These are phyloP conservation scores for Urtica urens DNA, from an alignment of 306 rosid genomes.

Conservation along the genomic window DNA sequence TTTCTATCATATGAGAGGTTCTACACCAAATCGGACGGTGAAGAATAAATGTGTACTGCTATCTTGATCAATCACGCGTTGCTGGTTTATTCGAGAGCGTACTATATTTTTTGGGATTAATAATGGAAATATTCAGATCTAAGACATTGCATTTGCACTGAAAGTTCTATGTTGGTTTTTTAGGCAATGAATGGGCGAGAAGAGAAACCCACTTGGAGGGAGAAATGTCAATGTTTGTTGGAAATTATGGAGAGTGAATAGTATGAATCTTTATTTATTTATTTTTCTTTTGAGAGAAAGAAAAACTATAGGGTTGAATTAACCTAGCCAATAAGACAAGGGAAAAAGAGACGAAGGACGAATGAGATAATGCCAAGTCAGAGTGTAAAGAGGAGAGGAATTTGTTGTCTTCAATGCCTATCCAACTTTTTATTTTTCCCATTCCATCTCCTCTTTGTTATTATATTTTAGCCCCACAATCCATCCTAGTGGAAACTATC, in stretches of 20 bases:
- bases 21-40: constrained; percentile 1
- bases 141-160: constrained; percentile 1
- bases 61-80: background rate
- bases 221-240: constrained; percentile 43
- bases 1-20: background rate
- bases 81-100: background rate
- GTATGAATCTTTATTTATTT: background rate
- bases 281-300: constrained; percentile 10
- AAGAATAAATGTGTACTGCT: background rate
- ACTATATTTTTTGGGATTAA: background rate
- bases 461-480: constrained; percentile 54
- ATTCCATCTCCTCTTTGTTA: constrained; percentile 15
- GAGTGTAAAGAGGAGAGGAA: constrained; percentile 20
- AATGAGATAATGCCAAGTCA: constrained; percentile 41
- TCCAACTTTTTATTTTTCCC: constrained; percentile 29
- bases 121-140: background rate
- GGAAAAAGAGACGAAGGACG: constrained; percentile 22
- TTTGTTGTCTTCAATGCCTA: constrained; percentile 34
- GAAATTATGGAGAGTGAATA: constrained; percentile 13
- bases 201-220: constrained; percentile 32
- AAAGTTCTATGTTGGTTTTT: constrained; percentile 3
- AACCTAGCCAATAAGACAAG: constrained; percentile 59
- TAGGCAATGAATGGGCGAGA: constrained; percentile 12
- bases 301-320: too few species aligned
- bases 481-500: constrained; percentile 31